Percentiles rank a stretch among this genome's conserved stretches.
Evolutionary conservation across 495 filamentous ascomycete genomes (phyloP).

Genomic region (Pyrenopolyporus hunteri): DNA sequence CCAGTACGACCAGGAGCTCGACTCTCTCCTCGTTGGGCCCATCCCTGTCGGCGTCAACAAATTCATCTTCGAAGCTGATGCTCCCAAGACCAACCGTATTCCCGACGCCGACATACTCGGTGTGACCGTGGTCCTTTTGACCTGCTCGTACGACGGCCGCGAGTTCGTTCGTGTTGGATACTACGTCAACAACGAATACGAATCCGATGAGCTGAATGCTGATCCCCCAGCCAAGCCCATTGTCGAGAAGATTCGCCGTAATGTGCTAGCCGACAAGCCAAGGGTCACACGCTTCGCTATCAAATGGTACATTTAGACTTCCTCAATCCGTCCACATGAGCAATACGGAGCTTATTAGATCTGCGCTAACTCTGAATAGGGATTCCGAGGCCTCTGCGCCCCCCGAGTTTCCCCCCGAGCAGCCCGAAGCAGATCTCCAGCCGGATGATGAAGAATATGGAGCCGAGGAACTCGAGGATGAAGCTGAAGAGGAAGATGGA

Average conservation of each 20-base stretch:
- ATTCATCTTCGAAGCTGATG: slow-evolving; percentile 95
- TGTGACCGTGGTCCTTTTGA: slow-evolving; percentile 95
- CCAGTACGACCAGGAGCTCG: slow-evolving; percentile 97
- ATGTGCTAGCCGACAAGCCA: slow-evolving; percentile 95
- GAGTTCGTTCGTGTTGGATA: slow-evolving; percentile 99
- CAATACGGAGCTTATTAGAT: not conserved
- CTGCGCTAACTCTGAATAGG: slow-evolving; percentile 59
- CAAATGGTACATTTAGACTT: slow-evolving; percentile 75
- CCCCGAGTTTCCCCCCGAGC: slow-evolving; percentile 93
- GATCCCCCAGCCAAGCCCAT: slow-evolving; percentile 91
- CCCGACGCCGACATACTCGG: slow-evolving; percentile 93
- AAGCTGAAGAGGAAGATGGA: slow-evolving; percentile 60
- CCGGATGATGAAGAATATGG: slow-evolving; percentile 91
- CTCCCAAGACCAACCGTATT: slow-evolving; percentile 86
- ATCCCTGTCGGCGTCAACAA: slow-evolving; percentile 98
- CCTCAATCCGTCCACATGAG: not conserved
- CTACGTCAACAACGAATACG: slow-evolving; percentile 99
- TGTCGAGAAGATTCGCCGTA: slow-evolving; percentile 88
- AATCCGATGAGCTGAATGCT: slow-evolving; percentile 81
- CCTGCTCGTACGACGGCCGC: slow-evolving; percentile 92
- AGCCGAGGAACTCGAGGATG: slow-evolving; percentile 78
- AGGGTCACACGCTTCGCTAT: slow-evolving; percentile 98
- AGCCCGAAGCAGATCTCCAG: slow-evolving; percentile 88
- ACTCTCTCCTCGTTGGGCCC: slow-evolving; percentile 92
- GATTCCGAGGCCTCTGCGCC: slow-evolving; percentile 95